Conservation (phyloP, 495 filamentous ascomycete genomes). For the Hypoxylon lenormandii region DNA sequence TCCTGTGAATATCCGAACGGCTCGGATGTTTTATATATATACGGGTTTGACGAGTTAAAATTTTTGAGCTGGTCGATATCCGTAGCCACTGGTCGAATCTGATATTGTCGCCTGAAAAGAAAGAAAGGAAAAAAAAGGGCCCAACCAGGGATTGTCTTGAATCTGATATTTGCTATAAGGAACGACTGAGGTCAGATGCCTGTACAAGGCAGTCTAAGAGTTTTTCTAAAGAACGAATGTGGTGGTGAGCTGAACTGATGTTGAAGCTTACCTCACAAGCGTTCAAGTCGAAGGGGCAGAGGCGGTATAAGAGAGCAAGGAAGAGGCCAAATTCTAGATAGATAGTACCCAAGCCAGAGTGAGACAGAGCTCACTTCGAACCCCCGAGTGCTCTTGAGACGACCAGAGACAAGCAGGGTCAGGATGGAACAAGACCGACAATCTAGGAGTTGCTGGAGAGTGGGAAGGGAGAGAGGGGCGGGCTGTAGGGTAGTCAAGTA, state of each 20-base stretch:
- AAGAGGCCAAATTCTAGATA: conserved; percentile 30
- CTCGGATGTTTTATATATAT: too few relatives aligned
- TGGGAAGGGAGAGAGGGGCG: conserved; percentile 53
- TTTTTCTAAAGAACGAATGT: conserved; percentile 48
- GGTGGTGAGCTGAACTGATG: conserved; percentile 44
- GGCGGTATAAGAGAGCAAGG: conserved; percentile 48
- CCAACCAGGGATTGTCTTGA: neutral
- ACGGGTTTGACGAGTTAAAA: too few relatives aligned
- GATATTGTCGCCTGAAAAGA: too few relatives aligned
- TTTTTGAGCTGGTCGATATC: too few relatives aligned
- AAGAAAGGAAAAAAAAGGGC: neutral
- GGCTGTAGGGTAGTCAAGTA: conserved; percentile 51
- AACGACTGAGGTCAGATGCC: conserved; percentile 59
- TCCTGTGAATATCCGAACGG: too few relatives aligned
- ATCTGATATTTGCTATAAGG: conserved; percentile 49
- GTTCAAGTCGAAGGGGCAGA: conserved; percentile 38
- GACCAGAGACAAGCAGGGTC: conserved; percentile 52
- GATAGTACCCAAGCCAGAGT: conserved; percentile 39
- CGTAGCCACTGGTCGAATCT: too few relatives aligned
- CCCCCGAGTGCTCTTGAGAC: conserved; percentile 46
- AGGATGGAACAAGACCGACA: conserved; percentile 53
- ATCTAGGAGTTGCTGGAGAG: conserved; percentile 52
- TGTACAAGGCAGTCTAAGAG: conserved; percentile 38
- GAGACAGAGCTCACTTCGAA: conserved; percentile 51
- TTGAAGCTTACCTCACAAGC: conserved; percentile 33